Evolutionary conservation across 140 eudicot species (phyloP).

Genomic region (Flaveria floridana): DNA sequence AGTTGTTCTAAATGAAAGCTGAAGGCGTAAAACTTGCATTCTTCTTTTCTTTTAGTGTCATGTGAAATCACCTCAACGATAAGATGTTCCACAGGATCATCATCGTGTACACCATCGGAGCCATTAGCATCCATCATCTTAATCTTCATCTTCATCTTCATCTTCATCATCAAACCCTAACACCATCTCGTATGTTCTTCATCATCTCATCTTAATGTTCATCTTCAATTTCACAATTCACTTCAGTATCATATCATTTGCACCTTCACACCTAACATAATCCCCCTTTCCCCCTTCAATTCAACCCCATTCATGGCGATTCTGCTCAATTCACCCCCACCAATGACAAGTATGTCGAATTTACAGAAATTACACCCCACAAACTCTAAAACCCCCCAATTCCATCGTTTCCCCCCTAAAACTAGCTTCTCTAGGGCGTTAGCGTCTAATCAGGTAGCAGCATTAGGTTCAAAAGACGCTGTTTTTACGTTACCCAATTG

Average conservation of each 20-base stretch:
- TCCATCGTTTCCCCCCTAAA: constrained; percentile 38
- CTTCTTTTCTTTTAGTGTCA: not conserved
- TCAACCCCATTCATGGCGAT: constrained; percentile 26
- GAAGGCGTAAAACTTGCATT: constrained; percentile 12
- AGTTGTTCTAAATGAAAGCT: constrained; percentile 15
- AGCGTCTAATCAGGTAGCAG: constrained; percentile 49
- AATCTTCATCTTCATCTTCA: not conserved
- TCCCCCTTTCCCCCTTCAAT: not conserved
- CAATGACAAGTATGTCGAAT: constrained; percentile 41
- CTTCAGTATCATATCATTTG: not conserved
- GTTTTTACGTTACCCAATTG: constrained; percentile 68
- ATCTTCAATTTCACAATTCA: constrained; percentile 5
- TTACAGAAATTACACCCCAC: constrained; percentile 33
- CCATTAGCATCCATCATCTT: not conserved
- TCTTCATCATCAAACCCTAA: constrained; percentile 8
- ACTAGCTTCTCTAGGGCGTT: constrained; percentile 40
- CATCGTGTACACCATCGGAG: constrained; percentile 24
- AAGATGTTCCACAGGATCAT: constrained; percentile 28
- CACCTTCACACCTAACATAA: not conserved
- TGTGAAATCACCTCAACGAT: constrained; percentile 30
- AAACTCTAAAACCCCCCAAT: constrained; percentile 40
- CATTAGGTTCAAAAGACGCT: constrained; percentile 40
- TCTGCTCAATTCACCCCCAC: constrained; percentile 50
- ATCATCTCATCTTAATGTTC: not conserved
- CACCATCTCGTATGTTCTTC: constrained; percentile 23